Percentiles rank a stretch among this genome's conserved stretches.
Evolutionary conservation across 2,329 filamentous ascomycete genomes (phyloP).

Genomic region (Sclerotinia borealis): DNA sequence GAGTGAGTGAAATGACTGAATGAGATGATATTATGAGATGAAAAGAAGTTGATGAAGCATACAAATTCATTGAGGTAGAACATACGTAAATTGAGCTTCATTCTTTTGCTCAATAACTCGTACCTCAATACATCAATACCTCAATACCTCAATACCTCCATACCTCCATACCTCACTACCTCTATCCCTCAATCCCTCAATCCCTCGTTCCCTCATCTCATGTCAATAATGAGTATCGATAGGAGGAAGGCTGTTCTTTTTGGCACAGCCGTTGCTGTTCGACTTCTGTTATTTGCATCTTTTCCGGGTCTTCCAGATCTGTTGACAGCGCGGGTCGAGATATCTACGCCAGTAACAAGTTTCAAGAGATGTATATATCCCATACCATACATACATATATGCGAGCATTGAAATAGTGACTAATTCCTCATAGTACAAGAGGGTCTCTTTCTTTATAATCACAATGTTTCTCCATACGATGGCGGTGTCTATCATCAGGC

Average conservation of each 20-base stretch:
- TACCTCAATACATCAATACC: neutral
- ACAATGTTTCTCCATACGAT: slow-evolving; percentile 95
- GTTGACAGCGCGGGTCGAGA: slow-evolving; percentile 85
- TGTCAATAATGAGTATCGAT: slow-evolving; percentile 43
- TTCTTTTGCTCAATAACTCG: slow-evolving; percentile 17
- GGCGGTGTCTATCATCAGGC: slow-evolving; percentile 80
- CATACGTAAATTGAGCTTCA: slow-evolving; percentile 16
- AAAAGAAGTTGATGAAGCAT: neutral
- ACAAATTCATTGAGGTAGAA: neutral
- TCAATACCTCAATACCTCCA: no score
- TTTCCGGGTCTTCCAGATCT: slow-evolving; percentile 82
- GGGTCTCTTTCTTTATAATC: slow-evolving; percentile 89
- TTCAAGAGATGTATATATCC: slow-evolving; percentile 82
- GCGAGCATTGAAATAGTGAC: neutral
- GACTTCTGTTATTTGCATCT: slow-evolving; percentile 70
- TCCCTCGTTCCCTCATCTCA: no score
- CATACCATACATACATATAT: neutral
- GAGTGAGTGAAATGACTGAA: neutral
- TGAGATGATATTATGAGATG: neutral
- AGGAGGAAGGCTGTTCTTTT: slow-evolving; percentile 63
- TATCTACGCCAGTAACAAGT: slow-evolving; percentile 94
- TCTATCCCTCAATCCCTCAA: no score
- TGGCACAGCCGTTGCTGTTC: slow-evolving; percentile 66
- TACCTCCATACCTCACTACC: no score
- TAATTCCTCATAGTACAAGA: slow-evolving; percentile 67